Evolutionary conservation across 1,139 yeast genomes (phyloP).

Genomic region (Scheffersomyces insectosa): DNA sequence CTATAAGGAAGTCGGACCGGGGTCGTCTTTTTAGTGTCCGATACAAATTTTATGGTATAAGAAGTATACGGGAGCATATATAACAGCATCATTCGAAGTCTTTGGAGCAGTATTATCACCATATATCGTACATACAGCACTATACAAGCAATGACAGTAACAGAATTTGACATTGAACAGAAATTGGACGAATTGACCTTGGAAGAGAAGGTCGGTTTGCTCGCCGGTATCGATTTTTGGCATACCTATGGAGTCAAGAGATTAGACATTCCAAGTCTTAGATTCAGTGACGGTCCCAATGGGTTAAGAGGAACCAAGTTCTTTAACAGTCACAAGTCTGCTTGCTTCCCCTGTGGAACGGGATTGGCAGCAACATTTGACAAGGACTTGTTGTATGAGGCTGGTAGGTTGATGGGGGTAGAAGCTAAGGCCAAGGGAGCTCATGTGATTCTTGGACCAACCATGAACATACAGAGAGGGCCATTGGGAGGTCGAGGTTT

Average conservation of each 20-base stretch:
- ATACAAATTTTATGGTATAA: not conserved
- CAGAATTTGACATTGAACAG: conserved; percentile 10
- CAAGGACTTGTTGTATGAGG: not conserved
- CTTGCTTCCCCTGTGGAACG: conserved; percentile 42
- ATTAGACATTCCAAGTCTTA: conserved; percentile 10
- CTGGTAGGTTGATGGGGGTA: conserved; percentile 28
- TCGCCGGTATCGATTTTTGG: conserved; percentile 14
- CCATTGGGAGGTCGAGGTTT: conserved; percentile 69
- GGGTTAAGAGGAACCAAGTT: conserved; percentile 14
- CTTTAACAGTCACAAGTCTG: conserved; percentile 22
- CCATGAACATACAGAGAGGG: conserved; percentile 35
- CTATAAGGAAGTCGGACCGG: not conserved
- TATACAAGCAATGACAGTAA: not conserved
- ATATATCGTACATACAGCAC: not conserved
- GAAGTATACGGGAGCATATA: not conserved
- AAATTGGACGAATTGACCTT: conserved; percentile 12
- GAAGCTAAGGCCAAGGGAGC: conserved; percentile 61
- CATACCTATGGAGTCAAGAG: conserved; percentile 12
- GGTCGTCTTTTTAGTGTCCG: not conserved
- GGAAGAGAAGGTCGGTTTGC: conserved; percentile 11
- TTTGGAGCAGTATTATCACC: not conserved
- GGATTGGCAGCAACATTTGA: conserved; percentile 39
- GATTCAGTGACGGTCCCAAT: conserved; percentile 15
- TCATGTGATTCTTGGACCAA: conserved; percentile 63
- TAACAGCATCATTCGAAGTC: not conserved